Base-by-base conservation (phyloP, 257 asterid genomes). In the Capsicum chinense region DNA sequence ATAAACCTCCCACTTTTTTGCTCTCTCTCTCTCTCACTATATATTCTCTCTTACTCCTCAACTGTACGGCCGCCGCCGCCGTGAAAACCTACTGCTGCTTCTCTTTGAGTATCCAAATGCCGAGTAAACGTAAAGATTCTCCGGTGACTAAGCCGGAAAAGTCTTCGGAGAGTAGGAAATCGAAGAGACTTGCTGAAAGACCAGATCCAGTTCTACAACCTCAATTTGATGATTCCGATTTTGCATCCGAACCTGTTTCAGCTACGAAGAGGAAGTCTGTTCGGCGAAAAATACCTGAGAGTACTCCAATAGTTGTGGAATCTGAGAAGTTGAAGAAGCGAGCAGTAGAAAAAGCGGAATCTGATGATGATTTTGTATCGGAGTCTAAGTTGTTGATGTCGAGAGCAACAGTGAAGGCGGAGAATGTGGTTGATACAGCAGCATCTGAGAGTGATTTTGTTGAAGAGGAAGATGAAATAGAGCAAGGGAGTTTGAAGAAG, bases 101-200 rank as follows among this genome's bases (percentile, higher is more conserved):
- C 62, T 50, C 12, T 74, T 74, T 8, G 0, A 0, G 52, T 74
- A 21, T 54, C 68, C 5, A 6, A 44, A 79, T 85, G 84, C 62
- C 87, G 9, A 26, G 62, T 7, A 69, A 85, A 69, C 70, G 87
- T 60, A 80, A 47, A 70, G 62, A 83, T 16, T 47, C 87, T 8
- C 44, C 66, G 8, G 59, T 57, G 12, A 19, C 37, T 44, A 59
- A 44, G 0, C 12, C 54, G 59, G 81, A 63, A 6, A 17, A 79
- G 9, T 16, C 83, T 66, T 52, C 57, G 39, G 71, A 21, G 14
- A 14, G 59, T 5, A 78, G 82, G 67, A 79, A 83, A 35, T 59
- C 59, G 33, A 82, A 64, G 64, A 63, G 84, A 64, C 76, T 50
- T 11, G 84, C 19, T 39, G 44, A 39, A 39, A 39, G 44, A 39